Conservation (phyloP, 208 protist genomes). For the Wallacemonas sp. region DNA sequence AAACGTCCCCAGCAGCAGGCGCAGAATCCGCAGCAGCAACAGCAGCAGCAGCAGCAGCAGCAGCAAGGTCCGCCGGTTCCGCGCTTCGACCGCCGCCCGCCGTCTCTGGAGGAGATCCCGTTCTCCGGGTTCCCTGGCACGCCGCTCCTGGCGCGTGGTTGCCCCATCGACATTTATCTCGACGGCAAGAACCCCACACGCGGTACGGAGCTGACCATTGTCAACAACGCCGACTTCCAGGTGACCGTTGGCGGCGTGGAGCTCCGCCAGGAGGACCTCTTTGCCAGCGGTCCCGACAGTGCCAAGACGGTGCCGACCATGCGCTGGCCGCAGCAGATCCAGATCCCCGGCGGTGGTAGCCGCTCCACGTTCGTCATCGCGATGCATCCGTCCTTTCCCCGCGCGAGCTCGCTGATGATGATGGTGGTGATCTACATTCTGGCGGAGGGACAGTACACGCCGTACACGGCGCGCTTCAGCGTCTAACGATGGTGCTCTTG, state of each 20-base stretch:
- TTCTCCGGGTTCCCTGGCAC: constrained; percentile 68
- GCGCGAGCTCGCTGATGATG: constrained; percentile 71
- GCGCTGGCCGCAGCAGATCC: constrained; percentile 83
- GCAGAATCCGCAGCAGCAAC: constrained; percentile 30
- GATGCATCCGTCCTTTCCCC: constrained; percentile 81
- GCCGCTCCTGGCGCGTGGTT: constrained; percentile 65
- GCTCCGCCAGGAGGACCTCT: constrained; percentile 85
- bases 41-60: constrained; percentile 33
- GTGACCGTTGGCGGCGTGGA: constrained; percentile 81
- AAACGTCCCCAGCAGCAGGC: constrained; percentile 26
- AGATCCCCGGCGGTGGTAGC: constrained; percentile 53
- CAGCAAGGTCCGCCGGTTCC: constrained; percentile 48
- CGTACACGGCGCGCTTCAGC: constrained; percentile 63
- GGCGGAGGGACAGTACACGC: constrained; percentile 56
- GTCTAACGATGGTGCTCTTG: constrained; percentile 43
- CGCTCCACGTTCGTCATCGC: constrained; percentile 69
- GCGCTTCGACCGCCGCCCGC: constrained; percentile 72
- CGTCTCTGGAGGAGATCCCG: constrained; percentile 69
- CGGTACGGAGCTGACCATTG: constrained; percentile 81
- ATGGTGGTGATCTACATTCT: constrained; percentile 80
- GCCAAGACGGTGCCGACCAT: constrained; percentile 77
- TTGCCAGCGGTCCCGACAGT: constrained; percentile 66
- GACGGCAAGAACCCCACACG: constrained; percentile 82
- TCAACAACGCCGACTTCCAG: constrained; percentile 76
- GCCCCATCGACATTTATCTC: constrained; percentile 86